Evolutionary conservation across 108 stramenopile species (phyloP).

Genomic region (Nitzschia sp.): DNA sequence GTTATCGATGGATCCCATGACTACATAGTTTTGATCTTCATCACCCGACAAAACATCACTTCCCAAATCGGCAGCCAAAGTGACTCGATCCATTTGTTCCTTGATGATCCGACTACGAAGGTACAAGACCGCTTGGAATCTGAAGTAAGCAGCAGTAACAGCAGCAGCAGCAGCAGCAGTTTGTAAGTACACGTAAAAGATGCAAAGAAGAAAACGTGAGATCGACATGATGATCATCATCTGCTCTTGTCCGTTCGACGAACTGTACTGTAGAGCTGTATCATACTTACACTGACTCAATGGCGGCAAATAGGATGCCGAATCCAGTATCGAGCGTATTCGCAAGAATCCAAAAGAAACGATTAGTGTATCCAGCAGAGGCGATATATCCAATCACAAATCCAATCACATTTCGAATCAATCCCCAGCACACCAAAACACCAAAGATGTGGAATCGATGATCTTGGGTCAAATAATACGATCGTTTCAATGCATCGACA

Average conservation of each 20-base stretch:
- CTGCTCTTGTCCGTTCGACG: neutral
- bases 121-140: constrained; percentile 24
- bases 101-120: constrained; percentile 1
- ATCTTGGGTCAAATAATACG: constrained; percentile 4
- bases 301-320: neutral
- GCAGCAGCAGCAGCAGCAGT: neutral
- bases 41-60: neutral
- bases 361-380: neutral
- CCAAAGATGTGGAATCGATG: constrained; percentile 12
- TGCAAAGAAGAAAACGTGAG: neutral
- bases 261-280: too few species aligned
- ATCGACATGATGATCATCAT: neutral
- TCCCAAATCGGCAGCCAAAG: constrained; percentile 6
- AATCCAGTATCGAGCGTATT: neutral
- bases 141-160: constrained; percentile 1
- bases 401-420: constrained; percentile 8
- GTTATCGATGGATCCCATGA: neutral
- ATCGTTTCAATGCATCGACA: constrained; percentile 12
- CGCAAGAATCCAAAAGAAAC: neutral
- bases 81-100: constrained; percentile 12
- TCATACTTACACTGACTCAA: constrained; percentile 17
- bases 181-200: neutral
- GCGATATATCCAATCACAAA: constrained; percentile 2
- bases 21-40: neutral
- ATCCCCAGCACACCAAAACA: neutral